Evolutionary conservation across 106 monocot genomes (phyloP), one percentile per base, ranked within the genome.

Genomic region (Chionographis japonica): DNA sequence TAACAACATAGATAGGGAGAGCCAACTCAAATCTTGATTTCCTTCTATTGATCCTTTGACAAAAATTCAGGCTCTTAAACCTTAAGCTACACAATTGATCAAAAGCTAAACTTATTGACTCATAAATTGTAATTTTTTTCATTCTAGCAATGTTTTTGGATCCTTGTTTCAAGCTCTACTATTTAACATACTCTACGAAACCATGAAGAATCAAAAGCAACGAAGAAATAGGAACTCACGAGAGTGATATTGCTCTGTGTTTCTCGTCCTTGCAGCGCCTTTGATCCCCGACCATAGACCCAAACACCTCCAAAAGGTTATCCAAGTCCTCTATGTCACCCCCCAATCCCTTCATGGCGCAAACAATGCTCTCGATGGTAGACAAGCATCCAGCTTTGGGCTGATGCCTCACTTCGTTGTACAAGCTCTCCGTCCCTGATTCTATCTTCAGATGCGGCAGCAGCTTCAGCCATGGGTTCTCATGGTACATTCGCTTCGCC

Each of bases 391-490:
- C 91, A 2, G 62, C 69, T 68, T 84, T 85, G 0, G 95, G 95
- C 68, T 95, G 79, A 50, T 95, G 88, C 79, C 95, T 80, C 63
- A 94, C 90, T 17, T 90, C 94, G 58, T 81, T 84, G 60, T 95
- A 95, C 79, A 95, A 78, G 74, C 95, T 95, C 71, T 68, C 73
- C 55, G 54, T 69, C 62, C 69, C 65, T 12, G 60, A 16, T 58
- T 85, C 79, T 73, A 95, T 59, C 74, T 77, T 95, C 65, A 95
- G 37, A 43, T 80, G 83, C 4, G 91, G 91, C 69, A 95, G 50
- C 62, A 95, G 72, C 66, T 91, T 72, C 41, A 95, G 56, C 94
- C 94, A 95, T 53, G 94, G 91, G 61, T 95, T 95, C 81, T 95
- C 94, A 50, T 85, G 70, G 79, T 88, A 95, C 75, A 94, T 90